A percentile compares a stretch with the other conserved stretches of the same genome.
These are phyloP conservation scores for Lactifluus pinguis DNA, from an alignment of 768 basidiomycete species.

Conservation along the genomic window DNA sequence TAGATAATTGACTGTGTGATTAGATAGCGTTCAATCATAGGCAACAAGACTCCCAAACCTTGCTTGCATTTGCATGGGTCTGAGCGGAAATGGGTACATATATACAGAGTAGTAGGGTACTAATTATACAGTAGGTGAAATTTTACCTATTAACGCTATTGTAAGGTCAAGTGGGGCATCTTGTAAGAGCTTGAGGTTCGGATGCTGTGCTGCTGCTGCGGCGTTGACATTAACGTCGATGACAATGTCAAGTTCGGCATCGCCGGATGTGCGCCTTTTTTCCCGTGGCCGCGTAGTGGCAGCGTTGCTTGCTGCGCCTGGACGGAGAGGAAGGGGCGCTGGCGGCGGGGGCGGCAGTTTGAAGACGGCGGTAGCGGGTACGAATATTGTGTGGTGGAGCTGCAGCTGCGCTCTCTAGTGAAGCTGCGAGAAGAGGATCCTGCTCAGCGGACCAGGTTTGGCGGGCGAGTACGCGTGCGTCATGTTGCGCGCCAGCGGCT, in stretches of 20 bases:
- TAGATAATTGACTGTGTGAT: too few relatives aligned
- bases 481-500: conserved; percentile 60
- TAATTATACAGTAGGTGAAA: too few relatives aligned
- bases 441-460: conserved; percentile 71
- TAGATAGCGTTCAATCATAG: too few relatives aligned
- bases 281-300: conserved; percentile 11
- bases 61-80: too few relatives aligned
- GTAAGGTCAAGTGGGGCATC: too few relatives aligned
- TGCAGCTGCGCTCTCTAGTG: conserved; percentile 35
- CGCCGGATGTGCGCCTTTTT: conserved; percentile 7
- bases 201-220: too few relatives aligned
- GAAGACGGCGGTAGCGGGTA: neutral
- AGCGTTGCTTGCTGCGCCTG: conserved; percentile 11
- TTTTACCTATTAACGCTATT: too few relatives aligned
- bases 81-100: too few relatives aligned
- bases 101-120: too few relatives aligned
- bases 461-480: conserved; percentile 75
- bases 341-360: neutral
- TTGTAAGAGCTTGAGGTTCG: too few relatives aligned
- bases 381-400: neutral
- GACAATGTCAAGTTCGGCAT: conserved; percentile 9
- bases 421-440: conserved; percentile 64
- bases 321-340: conserved; percentile 7
- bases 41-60: too few relatives aligned
- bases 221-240: conserved; percentile 6